Evolutionary conservation across 2,329 filamentous ascomycete species (phyloP), one percentile per base, ranked within the genome.

Genomic region (Claviceps humidiphila): DNA sequence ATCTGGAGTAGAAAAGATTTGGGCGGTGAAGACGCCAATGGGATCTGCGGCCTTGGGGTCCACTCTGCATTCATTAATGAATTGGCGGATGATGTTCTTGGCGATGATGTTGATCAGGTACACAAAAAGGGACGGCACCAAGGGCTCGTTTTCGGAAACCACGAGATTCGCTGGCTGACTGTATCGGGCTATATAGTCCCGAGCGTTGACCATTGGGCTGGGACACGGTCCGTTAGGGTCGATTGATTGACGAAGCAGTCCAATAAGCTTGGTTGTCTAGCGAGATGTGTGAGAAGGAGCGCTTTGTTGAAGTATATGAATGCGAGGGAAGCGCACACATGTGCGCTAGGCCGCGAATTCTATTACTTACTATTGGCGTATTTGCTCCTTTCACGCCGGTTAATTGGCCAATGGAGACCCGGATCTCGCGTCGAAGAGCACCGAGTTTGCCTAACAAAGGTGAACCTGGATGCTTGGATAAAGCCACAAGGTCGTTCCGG

Each of bases 101-200:
- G 84, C 74, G 57, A 90, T 83, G 49, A 85, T 81, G 59, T 87
- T 89, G 53, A 94, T 73, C 2, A 88, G 74, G 63, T 89, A 94
- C 26, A 94, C 70, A 56, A 87, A 78, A 5, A 87, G 68, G 1
- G 78, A 75, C 0, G 86, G 83, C 22, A 86, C 68, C 20, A 75
- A 70, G 22, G 69, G 64, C 1, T 74, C 77, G 51, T 83, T 77
- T 52, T 75, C 66, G 3, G 69, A 60, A 2, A 74, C 73, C 13
- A 74, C 77, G 51, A 77, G 71, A n/a, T 68, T 63, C 1, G 43
- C 30, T 1, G 74, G 72, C 30, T 71, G 64, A 49, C 74, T 68
- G 14, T 64, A 63, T n/a, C 71, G 66, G 6, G 66, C 69, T 44
- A 83, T 67, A 60, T 78, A 83, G 17, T 72, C 66, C 50, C 72